Base-by-base conservation (phyloP, 805 yeast genomes). In the Metschnikowia aberdeeniae region DNA sequence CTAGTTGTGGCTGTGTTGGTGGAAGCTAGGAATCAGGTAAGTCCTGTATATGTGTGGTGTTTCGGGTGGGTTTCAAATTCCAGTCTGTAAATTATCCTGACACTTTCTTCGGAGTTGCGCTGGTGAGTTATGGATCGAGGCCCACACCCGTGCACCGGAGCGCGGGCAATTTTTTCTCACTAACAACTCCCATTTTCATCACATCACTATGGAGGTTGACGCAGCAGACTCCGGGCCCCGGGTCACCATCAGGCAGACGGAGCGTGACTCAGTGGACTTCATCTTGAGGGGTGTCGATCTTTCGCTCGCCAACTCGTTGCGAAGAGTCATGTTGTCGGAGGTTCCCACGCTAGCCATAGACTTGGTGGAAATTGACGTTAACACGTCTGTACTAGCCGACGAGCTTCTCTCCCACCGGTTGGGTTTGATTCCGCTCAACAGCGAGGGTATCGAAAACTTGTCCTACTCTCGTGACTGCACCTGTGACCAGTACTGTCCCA, bases 311-410 rank as follows among this genome's bases (percentile, higher is more conserved):
- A 93, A 93, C 74, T 86, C 98, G 12, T 56, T 93, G 32, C 78
- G 99, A 56, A 77, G 99, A 63, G 81, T 86, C 34, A 90, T 93
- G 88, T 73, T 93, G 50, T 90, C 97, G 1, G 99, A 93, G 66
- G 93, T 93, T 46, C 99, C 99, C 29, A 93, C 99, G 0, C 70
- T 93, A 53, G 97, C 99, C 43, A 89, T 93, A 47, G 99, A 93
- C 61, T 78, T 92, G 51, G 99, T 93, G 38, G 98, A 93, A 62
- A 86, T 93, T 52, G 95, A 89, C 60, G 81, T 79, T 40, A 93
- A 93, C 69, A 89, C 98, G 1, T 83, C 96, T 10, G 99, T 93
- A 17, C 72, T 93, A 49, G 98, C 99, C 2, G 99, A 93, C 66
- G 99, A 93, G 67, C 93, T 93, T 62, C 79, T 93, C 47, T 82